These are phyloP conservation scores for Rhodotorula glutinis DNA, from an alignment of 1,284 basidiomycete species.

Conservation along the genomic window DNA sequence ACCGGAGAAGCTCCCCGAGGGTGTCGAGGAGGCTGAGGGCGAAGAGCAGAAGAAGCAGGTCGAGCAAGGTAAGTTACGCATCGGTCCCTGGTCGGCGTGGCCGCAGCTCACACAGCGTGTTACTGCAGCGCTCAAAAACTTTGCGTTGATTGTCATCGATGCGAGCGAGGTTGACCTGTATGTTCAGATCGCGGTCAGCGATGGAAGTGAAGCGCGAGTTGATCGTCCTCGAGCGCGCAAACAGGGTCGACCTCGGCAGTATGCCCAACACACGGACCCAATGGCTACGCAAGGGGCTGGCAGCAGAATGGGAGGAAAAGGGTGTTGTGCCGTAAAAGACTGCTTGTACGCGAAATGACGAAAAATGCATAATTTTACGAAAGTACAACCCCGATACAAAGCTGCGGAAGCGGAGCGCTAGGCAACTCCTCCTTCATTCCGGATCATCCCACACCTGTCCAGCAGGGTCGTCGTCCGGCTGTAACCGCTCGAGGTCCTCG, in stretches of 20 bases:
- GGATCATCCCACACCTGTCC: constrained; percentile 14
- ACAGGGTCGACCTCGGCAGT: constrained; percentile 42
- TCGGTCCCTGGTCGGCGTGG: constrained; percentile 9
- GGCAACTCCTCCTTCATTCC: constrained; percentile 12
- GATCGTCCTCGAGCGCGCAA: no score
- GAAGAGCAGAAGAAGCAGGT: constrained; percentile 40
- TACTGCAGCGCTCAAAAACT: constrained; percentile 27
- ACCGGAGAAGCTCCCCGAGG: constrained; percentile 44
- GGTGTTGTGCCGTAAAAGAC: constrained; percentile 44
- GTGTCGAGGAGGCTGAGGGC: constrained; percentile 40
- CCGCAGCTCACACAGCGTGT: neutral
- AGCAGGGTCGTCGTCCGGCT: neutral
- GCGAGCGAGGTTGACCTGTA: constrained; percentile 47
- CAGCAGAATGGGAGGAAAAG: constrained; percentile 42
- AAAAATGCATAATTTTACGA: no score
- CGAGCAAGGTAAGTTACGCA: constrained; percentile 22
- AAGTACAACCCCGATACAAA: no score
- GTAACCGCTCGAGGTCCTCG: neutral
- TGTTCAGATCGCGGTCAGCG: constrained; percentile 8
- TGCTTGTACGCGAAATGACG: neutral
- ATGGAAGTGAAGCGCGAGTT: no score
- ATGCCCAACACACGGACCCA: constrained; percentile 44
- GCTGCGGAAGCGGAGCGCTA: neutral
- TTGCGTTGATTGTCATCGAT: constrained; percentile 47
- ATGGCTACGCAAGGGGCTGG: constrained; percentile 40